phyloP scores from a whole-genome alignment of 495 filamentous ascomycete species.

The Aspergillus ostianus region DNA sequence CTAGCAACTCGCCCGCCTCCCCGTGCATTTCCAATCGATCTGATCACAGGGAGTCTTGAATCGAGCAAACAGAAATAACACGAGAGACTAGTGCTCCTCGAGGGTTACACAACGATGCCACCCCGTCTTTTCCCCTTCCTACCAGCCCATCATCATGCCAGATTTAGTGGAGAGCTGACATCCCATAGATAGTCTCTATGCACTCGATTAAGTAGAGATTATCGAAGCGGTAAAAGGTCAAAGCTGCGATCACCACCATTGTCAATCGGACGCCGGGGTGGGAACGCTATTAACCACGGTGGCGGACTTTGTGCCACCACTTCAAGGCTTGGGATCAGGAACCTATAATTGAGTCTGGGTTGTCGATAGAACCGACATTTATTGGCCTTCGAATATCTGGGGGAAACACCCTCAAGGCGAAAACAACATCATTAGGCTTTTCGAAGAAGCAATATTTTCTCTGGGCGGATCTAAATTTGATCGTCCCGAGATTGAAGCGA shows the following conservation, averaged over 20 bases:
- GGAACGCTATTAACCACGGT: background rate
- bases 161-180: background rate
- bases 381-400: background rate
- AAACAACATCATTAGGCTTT: background rate
- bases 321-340: background rate
- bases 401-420: background rate
- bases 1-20: background rate
- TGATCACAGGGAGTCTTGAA: background rate
- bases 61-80: background rate
- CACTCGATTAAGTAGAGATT: background rate
- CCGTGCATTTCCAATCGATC: background rate
- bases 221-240: background rate
- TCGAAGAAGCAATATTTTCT: background rate
- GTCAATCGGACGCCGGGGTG: background rate
- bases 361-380: background rate
- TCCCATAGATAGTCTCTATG: too few species aligned
- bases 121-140: too few species aligned
- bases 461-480: background rate
- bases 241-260: background rate
- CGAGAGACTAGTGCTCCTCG: background rate
- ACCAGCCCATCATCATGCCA: background rate
- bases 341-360: background rate
- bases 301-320: background rate
- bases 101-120: background rate
- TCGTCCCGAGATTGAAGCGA: background rate